Base-by-base conservation (phyloP, 352 stramenopile species). In the Pythium biforme region DNA sequence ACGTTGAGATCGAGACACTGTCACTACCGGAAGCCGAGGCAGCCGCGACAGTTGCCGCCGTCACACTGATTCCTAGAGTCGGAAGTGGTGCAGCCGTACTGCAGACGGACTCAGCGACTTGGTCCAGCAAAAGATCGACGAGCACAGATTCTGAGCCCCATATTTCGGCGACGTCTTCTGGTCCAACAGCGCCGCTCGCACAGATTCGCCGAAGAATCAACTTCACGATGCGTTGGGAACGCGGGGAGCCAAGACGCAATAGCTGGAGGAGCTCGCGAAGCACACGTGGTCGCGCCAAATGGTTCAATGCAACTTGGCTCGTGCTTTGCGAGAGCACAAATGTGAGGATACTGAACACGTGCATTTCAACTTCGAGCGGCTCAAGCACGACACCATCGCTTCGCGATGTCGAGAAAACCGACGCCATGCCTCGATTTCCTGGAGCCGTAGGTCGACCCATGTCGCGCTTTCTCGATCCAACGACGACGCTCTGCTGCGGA, bases 101-200 rank as follows among this genome's bases (percentile, higher is more conserved):
- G 59, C 83, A 94, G 19, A 96, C 79, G 0, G 87, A 93, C 40
- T 96, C 87, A 7, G 87, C 83, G 14, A 96, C 86, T 78, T 94
- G 87, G 69, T 96, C 83, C 1, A 96, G 73, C 51, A 96, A 47
- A 10, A 94, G 57, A 63, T 96, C 87, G n/a, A 94, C 75, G 14
- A 96, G 64, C 12, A 94, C 76, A 2, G 83, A 88, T 39, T 94
- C 85, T 0, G 83, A 93, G 1, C 87, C 87, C 50, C 92, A 83
- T 9, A 96, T 76, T 10, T 75, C 69, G 37, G 77, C 81, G 11
- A 96, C 80, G 40, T 90, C 73, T 27, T 63, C 69, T 12, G 87
- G 87, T 20, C 77, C 81, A 26, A 96, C 76, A 22, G 68, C 74
- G n/a, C 82, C 83, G 39, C 73, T 85, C n/a, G 74, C 81, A 53